Evolutionary conservation across 140 eudicot genomes (phyloP).

Genomic region (Stevia rebaudiana): DNA sequence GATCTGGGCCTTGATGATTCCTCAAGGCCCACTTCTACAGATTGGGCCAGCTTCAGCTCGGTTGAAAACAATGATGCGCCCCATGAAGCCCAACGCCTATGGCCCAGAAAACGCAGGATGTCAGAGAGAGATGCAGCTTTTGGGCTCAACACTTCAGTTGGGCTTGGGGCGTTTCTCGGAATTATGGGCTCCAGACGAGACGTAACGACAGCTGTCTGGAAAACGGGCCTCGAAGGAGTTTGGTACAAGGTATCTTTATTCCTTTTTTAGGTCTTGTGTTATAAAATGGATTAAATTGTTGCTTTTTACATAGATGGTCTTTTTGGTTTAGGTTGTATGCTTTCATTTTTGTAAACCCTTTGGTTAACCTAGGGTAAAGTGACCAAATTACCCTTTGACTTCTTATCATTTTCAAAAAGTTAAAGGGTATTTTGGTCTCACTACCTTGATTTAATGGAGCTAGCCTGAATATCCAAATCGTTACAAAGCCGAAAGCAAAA

Average conservation of each 20-base stretch:
- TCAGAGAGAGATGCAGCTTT: slow-evolving; percentile 99
- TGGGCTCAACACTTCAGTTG: slow-evolving; percentile 91
- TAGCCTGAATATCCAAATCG: no score
- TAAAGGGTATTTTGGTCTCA: no score
- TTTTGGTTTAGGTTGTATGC: no score
- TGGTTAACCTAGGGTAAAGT: no score
- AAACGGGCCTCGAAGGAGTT: slow-evolving; percentile 94
- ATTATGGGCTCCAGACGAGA: slow-evolving; percentile 98
- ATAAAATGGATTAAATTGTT: neutral
- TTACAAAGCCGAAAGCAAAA: no score
- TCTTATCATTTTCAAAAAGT: no score
- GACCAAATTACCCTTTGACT: no score
- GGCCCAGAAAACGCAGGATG: slow-evolving; percentile 96
- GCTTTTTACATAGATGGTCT: no score
- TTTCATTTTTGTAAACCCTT: no score
- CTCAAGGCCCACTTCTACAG: slow-evolving; percentile 42
- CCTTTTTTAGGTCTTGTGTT: neutral
- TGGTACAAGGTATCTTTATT: slow-evolving; percentile 76
- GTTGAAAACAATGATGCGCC: slow-evolving; percentile 41
- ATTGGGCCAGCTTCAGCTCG: slow-evolving; percentile 42
- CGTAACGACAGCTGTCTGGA: slow-evolving; percentile 94
- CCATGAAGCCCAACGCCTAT: slow-evolving; percentile 64
- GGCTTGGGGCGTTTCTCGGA: slow-evolving; percentile 91
- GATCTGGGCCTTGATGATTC: slow-evolving; percentile 64
- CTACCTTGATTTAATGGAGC: no score